Evolutionary conservation across 2,329 filamentous ascomycete species (phyloP), one percentile per base, ranked within the genome.

Genomic region (Penicillium sp.): DNA sequence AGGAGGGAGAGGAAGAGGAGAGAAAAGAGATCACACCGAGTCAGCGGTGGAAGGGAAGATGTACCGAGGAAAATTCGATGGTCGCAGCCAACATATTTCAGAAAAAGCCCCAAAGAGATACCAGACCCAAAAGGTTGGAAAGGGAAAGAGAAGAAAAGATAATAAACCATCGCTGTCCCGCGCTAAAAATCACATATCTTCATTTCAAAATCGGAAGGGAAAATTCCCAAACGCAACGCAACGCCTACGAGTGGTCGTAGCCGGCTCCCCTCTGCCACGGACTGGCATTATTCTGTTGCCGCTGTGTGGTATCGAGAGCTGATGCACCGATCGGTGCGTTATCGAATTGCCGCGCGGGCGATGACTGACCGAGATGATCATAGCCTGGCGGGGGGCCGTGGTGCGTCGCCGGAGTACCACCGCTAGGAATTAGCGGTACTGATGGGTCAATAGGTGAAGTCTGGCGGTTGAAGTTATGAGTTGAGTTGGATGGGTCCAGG

Each of bases 261-360:
- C 84, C 84, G 26, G 84, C 84, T 36, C 84, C 84, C 66, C 84
- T 73, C 71, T 87, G 84, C 84, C 84, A 87, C 46, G 84, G 83
- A 71, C 82, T 85, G 30, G 79, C 68, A 64, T 78, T 84, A 64
- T 82, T 80, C 59, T 79, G 75, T 56, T 74, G 62, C 55, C 79
- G 70, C 62, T 73, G 78, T 12, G 17, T 56, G 30, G 60, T 47
- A 10, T 58, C 51, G 29, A 63, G 46, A 41, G 68, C 64, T 23
- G 69, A 67, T 15, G 67, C 61, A 24, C 69, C 68, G 30, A 70
- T 61, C 1, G 71, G 70, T 9, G 68, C 66, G 17, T 68, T 64
- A 40, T 62, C 67, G 47, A 65, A 66, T 51, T 63, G 62, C 56
- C 69, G 59, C 40, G 68, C 64, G n/a, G 72, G 69, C 10, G 71